phyloP scores from a whole-genome alignment of 2,329 filamentous ascomycete genomes.

The Paraconiothyrium sp. region DNA sequence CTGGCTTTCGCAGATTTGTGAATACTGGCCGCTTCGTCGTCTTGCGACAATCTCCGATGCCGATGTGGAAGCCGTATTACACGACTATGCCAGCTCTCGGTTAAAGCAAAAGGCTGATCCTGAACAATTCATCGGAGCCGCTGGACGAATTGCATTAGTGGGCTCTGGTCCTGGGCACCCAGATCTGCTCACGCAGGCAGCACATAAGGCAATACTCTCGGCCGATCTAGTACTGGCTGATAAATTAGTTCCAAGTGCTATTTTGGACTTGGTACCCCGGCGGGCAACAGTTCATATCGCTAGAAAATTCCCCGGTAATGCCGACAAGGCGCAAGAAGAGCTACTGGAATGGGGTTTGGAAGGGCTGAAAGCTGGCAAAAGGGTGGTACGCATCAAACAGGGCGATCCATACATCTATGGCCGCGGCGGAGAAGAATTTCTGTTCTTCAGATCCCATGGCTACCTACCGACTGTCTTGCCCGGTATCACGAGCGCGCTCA shows the following conservation, averaged over 20 bases:
- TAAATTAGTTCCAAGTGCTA: conserved; percentile 84
- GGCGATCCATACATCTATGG: conserved; percentile 98
- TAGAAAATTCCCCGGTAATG: conserved; percentile 97
- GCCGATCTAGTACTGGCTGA: conserved; percentile 86
- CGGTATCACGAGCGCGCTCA: conserved; percentile 88
- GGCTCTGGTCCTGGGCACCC: conserved; percentile 94
- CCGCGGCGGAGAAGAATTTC: conserved; percentile 89
- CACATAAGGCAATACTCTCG: conserved; percentile 76
- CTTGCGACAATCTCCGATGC: conserved; percentile 81
- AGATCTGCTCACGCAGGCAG: conserved; percentile 85
- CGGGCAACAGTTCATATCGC: conserved; percentile 91
- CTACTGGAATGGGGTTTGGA: conserved; percentile 80
- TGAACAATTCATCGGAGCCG: conserved; percentile 37
- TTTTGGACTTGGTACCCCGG: conserved; percentile 89
- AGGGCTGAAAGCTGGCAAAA: conserved; percentile 74
- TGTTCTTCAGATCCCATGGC: conserved; percentile 79
- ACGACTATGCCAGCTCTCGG: conserved; percentile 68
- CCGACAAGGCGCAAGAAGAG: conserved; percentile 91
- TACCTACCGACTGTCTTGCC: conserved; percentile 79
- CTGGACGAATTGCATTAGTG: conserved; percentile 83
- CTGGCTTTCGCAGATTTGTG: conserved; percentile 95
- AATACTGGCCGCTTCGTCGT: conserved; percentile 93
- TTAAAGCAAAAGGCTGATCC: conserved; percentile 39
- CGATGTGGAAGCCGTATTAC: conserved; percentile 80
- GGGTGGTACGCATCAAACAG: conserved; percentile 90